phyloP scores from a whole-genome alignment of 73 alveolate genomes.

The Paramecium sonneborni region DNA sequence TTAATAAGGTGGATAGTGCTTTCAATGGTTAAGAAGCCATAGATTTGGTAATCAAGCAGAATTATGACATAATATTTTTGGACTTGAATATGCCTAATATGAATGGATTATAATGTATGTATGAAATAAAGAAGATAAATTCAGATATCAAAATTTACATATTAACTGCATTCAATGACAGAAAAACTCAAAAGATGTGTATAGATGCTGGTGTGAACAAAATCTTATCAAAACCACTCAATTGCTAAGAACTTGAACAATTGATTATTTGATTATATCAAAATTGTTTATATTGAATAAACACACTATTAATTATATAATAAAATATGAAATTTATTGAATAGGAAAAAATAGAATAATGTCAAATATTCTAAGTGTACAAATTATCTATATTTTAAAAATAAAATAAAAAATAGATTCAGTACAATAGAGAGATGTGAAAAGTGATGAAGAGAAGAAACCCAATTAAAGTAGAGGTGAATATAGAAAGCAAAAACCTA shows the following conservation, averaged over 20 bases:
- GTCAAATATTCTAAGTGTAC: no score
- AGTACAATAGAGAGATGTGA: not conserved
- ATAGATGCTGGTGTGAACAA: not conserved
- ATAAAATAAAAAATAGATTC: not conserved
- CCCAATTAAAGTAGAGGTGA: not conserved
- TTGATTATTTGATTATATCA: not conserved
- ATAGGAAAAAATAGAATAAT: no score
- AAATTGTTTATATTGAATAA: not conserved
- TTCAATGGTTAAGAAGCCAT: not conserved
- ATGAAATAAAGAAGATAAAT: not conserved
- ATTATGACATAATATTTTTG: conserved; percentile 2
- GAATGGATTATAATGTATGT: conserved; percentile 8
- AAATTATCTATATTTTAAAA: not conserved
- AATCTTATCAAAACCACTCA: not conserved
- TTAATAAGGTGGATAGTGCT: not conserved
- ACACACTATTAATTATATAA: no score
- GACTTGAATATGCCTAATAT: not conserved
- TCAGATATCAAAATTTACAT: not conserved
- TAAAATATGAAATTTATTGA: no score
- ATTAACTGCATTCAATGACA: not conserved
- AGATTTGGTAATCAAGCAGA: not conserved
- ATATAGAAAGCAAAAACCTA: not conserved
- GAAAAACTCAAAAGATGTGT: not conserved
- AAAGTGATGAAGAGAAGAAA: not conserved
- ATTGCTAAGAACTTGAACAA: not conserved